Evolutionary conservation across 192 early-diverging fungal species (phyloP), one percentile per base, ranked within the genome.

Genomic region (Linnemannia zychae): DNA sequence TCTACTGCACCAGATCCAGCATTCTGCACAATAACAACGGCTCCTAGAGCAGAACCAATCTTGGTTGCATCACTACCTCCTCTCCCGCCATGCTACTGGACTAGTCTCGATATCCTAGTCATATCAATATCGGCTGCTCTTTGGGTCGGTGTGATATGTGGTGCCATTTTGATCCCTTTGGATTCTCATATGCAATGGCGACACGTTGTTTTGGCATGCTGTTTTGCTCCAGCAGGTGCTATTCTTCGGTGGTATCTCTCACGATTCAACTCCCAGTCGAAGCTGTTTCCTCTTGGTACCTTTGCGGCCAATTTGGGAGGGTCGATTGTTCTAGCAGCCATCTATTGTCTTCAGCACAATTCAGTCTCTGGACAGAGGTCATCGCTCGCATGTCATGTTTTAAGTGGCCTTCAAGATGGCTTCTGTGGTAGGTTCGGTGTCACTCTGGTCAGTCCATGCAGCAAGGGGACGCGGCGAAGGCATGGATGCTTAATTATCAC

Each of bases 351-450:
- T 15, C 75, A 87, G 33, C 78, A 88, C 67, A 88, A n/a, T 7
- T 66, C 85, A 0, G 31, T 28, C 3, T 28, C 73, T 44, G 75
- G 76, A 44, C 74, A 77, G 13, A 75, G 79, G n/a, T 76, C 72
- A n/a, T 20, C 69, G 0, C 66, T 88, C 7, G 68, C 75, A 15
- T 91, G 90, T 57, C 66, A 80, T 47, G 68, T 89, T 4, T n/a
- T 90, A 7, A 79, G 81, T 37, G 89, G 79, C 18, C 68, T 93
- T 40, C 69, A 86, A 11, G 90, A 91, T 87, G 92, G 92, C 12
- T 90, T 89, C 37, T 93, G 92, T 82, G 91, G 91, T 92, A 89
- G 80, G 71, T 78, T 44, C 40, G 9, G n/a, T n/a, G n/a, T n/a
- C 9, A 44, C 9, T 44, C 40, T 9, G 9, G n/a, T n/a, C 40